phyloP scores from a whole-genome alignment of 192 early-diverging fungal species.

The Podila epigama region DNA sequence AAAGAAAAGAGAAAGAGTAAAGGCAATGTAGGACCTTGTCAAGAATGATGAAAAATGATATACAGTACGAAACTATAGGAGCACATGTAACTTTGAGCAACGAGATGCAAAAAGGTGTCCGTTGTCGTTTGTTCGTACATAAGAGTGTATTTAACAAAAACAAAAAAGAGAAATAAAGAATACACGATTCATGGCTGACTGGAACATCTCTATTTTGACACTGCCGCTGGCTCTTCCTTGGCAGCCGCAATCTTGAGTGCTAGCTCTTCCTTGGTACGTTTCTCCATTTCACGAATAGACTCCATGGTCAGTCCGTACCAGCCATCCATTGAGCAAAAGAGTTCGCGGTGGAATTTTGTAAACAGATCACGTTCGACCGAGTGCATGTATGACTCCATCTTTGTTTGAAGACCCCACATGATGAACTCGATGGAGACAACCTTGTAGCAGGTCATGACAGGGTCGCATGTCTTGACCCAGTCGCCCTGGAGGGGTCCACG shows the following conservation, averaged over 20 bases:
- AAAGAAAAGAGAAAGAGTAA: not conserved
- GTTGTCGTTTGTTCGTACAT: too few relatives aligned
- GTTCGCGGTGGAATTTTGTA: constrained; percentile 75
- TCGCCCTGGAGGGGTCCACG: constrained; percentile 70
- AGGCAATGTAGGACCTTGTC: constrained; percentile 5
- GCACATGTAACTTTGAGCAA: too few relatives aligned
- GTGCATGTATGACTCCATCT: constrained; percentile 73
- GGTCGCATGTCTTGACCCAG: constrained; percentile 71
- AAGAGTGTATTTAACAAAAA: too few relatives aligned
- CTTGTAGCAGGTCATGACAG: constrained; percentile 87
- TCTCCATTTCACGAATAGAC: constrained; percentile 71
- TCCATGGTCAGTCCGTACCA: constrained; percentile 83
- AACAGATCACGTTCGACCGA: constrained; percentile 60
- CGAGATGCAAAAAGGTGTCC: too few relatives aligned
- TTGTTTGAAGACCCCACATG: constrained; percentile 73
- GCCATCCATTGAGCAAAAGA: constrained; percentile 79
- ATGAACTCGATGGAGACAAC: constrained; percentile 80
- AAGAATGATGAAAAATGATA: too few relatives aligned
- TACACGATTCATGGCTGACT: too few relatives aligned
- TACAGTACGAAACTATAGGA: too few relatives aligned
- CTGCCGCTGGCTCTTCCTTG: too few relatives aligned
- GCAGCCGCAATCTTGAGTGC: constrained; percentile 18
- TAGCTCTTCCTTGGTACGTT: constrained; percentile 69
- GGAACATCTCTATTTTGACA: too few relatives aligned
- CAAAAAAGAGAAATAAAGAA: too few relatives aligned